Percentiles rank a stretch among this genome's conserved stretches.
These are phyloP conservation scores for Circinella minor DNA, from an alignment of 371 early-diverging fungal genomes.

Conservation along the genomic window DNA sequence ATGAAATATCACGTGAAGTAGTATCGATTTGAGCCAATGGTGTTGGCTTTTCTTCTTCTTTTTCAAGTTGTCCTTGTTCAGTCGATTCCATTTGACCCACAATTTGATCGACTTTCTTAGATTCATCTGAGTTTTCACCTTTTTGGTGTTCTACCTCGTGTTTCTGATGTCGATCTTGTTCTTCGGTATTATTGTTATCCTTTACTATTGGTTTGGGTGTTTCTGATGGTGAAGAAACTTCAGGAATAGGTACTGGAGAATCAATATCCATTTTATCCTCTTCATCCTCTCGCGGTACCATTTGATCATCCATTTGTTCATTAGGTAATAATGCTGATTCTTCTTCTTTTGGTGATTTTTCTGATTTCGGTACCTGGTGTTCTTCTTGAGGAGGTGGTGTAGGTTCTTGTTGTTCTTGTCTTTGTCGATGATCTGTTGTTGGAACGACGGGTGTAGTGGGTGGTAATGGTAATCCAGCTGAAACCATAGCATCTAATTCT, in stretches of 20 bases:
- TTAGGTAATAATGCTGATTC: not conserved
- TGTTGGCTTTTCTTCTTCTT: not conserved
- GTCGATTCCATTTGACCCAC: no score
- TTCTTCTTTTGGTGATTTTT: not conserved
- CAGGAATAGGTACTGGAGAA: not conserved
- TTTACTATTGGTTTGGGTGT: not conserved
- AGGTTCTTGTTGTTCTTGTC: not conserved
- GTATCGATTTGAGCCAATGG: constrained; percentile 7
- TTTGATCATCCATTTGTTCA: constrained; percentile 4
- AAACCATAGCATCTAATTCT: constrained; percentile 23
- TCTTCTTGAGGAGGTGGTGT: not conserved
- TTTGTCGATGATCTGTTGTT: not conserved
- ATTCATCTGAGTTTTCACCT: not conserved
- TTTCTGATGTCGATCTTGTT: not conserved
- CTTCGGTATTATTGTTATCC: not conserved
- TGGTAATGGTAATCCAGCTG: constrained; percentile 26
- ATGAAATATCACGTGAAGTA: constrained; percentile 12
- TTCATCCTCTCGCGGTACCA: constrained; percentile 2
- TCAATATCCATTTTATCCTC: constrained; percentile 12
- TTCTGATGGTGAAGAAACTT: not conserved
- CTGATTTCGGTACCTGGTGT: no score
- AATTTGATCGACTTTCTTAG: not conserved
- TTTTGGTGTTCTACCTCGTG: not conserved
- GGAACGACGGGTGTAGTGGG: not conserved
- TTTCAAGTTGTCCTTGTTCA: not conserved